Percentiles rank a stretch among this genome's conserved stretches.
Conservation (phyloP, 1,284 basidiomycete species). For the Malassezia psittaci region DNA sequence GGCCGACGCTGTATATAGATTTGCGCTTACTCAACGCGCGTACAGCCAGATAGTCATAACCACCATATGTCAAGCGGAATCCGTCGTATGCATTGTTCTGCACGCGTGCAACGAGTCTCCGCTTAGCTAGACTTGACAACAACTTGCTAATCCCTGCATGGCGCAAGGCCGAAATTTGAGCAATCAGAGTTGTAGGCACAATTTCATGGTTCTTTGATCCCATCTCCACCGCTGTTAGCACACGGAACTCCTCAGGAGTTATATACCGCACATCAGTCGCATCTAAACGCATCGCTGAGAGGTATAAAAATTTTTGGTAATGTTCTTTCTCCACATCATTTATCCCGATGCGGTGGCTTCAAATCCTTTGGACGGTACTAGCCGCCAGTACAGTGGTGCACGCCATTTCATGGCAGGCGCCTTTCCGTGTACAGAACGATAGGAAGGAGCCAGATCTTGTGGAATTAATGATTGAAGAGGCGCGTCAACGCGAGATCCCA, state of each 20-base stretch:
- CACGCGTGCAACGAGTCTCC: slow-evolving; percentile 77
- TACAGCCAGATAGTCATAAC: slow-evolving; percentile 90
- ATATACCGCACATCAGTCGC: slow-evolving; percentile 89
- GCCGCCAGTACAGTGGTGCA: not conserved
- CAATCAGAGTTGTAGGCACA: slow-evolving; percentile 77
- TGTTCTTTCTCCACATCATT: not conserved
- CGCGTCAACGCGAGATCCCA: slow-evolving; percentile 1
- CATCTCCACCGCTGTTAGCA: slow-evolving; percentile 90
- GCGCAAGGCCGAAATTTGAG: slow-evolving; percentile 78
- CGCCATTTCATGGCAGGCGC: not conserved
- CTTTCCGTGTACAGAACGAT: not conserved
- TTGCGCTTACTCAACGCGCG: slow-evolving; percentile 69
- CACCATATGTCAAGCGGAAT: slow-evolving; percentile 91
- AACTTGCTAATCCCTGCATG: slow-evolving; percentile 89
- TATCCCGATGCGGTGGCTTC: not conserved
- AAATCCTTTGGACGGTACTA: not conserved
- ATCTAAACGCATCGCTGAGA: slow-evolving; percentile 66
- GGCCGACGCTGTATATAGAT: slow-evolving; percentile 58
- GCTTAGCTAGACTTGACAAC: slow-evolving; percentile 77
- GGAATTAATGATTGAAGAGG: slow-evolving; percentile 2
- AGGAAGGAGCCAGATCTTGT: slow-evolving; percentile 6
- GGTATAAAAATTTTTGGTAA: not conserved
- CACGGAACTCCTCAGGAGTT: slow-evolving; percentile 81
- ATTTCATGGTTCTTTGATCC: slow-evolving; percentile 96
- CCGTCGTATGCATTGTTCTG: slow-evolving; percentile 94